These are phyloP conservation scores for Nakazawaea sp. DNA, from an alignment of 805 yeast species.

Conservation along the genomic window DNA sequence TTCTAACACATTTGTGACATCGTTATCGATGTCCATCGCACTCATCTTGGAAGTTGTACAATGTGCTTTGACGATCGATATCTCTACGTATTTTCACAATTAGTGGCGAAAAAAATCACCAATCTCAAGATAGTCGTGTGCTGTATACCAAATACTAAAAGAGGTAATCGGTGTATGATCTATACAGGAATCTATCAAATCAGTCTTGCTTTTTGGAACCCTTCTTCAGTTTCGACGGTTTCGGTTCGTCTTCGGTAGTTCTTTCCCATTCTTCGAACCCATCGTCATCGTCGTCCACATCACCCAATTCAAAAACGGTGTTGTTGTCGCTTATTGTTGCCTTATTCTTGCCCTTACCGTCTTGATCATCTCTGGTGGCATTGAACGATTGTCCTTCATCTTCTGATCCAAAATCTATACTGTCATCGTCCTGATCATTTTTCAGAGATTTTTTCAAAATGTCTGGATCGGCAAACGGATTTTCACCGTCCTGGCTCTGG, in stretches of 20 bases:
- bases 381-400: conserved; percentile 16
- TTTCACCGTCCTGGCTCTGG: conserved; percentile 37
- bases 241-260: background rate
- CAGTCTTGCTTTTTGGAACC: background rate
- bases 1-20: conserved; percentile 43
- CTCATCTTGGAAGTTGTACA: background rate
- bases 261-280: conserved; percentile 10
- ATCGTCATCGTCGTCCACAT: conserved; percentile 12
- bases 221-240: background rate
- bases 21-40: conserved; percentile 19
- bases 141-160: no score
- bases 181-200: no score
- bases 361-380: background rate
- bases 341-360: background rate
- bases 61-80: no score
- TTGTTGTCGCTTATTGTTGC: background rate
- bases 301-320: conserved; percentile 13
- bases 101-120: no score
- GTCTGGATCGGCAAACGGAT: conserved; percentile 25
- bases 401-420: conserved; percentile 21
- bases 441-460: conserved; percentile 1
- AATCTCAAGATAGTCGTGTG: no score
- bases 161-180: no score
- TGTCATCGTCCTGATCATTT: conserved; percentile 10
- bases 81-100: conserved; percentile 27